Conservation (phyloP, 805 yeast genomes). For the Kluyveromyces wickerhamii region DNA sequence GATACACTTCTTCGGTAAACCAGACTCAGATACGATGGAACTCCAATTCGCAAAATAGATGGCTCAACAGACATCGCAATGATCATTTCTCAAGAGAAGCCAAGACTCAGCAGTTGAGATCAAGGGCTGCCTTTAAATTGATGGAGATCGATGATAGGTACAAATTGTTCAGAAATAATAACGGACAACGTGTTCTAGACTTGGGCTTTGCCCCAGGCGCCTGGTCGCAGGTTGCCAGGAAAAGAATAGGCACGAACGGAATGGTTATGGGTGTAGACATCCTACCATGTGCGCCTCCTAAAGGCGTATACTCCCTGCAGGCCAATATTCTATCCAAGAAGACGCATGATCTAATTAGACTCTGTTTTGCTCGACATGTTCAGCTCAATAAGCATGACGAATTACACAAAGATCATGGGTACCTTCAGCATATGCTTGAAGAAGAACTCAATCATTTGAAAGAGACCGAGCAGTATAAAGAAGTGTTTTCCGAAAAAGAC, state of each 20-base stretch:
- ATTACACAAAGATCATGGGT: conserved; percentile 25
- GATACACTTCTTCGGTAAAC: too few relatives aligned
- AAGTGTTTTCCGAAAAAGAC: conserved; percentile 15
- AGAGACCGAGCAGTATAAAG: conserved; percentile 26
- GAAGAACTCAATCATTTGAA: conserved; percentile 14
- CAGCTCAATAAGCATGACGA: conserved; percentile 29
- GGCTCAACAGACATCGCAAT: conserved; percentile 63
- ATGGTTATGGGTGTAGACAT: conserved; percentile 76
- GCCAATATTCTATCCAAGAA: conserved; percentile 71
- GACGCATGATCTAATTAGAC: conserved; percentile 51
- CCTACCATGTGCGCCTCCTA: conserved; percentile 69
- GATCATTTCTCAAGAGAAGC: conserved; percentile 69
- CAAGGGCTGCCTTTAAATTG: conserved; percentile 89
- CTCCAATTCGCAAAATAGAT: conserved; percentile 52
- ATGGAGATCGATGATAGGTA: conserved; percentile 63
- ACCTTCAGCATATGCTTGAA: conserved; percentile 14
- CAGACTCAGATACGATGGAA: conserved; percentile 16
- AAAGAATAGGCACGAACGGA: conserved; percentile 42
- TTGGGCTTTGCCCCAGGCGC: conserved; percentile 93
- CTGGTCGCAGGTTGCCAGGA: conserved; percentile 80
- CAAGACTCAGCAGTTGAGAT: conserved; percentile 49
- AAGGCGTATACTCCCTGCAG: conserved; percentile 72
- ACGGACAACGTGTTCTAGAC: conserved; percentile 61
- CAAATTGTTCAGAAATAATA: conserved; percentile 41
- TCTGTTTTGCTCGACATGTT: conserved; percentile 36